A percentile compares a stretch with the other conserved stretches of the same genome.
phyloP scores from a whole-genome alignment of 2,329 filamentous ascomycete genomes.

The Hansfordia pulvinata region DNA sequence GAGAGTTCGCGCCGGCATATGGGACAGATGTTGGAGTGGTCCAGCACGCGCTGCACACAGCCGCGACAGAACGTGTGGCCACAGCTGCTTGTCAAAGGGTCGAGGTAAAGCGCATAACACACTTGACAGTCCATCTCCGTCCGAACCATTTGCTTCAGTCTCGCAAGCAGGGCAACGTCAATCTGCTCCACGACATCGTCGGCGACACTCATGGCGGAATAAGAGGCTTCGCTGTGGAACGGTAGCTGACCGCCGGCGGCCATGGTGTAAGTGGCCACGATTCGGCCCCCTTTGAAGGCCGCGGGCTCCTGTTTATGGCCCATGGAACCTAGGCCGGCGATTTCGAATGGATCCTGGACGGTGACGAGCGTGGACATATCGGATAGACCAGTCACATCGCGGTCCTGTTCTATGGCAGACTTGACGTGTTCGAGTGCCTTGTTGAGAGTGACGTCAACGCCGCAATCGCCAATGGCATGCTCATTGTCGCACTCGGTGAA shows the following conservation, averaged over 20 bases:
- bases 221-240: conserved; percentile 16
- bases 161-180: conserved; percentile 37
- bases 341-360: conserved; percentile 22
- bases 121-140: conserved; percentile 78
- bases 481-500: conserved; percentile 52
- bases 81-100: conserved; percentile 73
- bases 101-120: conserved; percentile 69
- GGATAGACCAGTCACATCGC: conserved; percentile 16
- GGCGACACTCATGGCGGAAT: conserved; percentile 13
- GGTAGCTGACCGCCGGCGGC: conserved; percentile 25
- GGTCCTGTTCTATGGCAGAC: conserved; percentile 31
- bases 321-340: conserved; percentile 24
- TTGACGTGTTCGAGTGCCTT: conserved; percentile 54
- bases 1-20: conserved; percentile 58
- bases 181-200: conserved; percentile 17
- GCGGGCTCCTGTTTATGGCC: no score
- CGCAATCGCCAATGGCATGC: conserved; percentile 67
- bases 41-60: conserved; percentile 63
- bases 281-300: conserved; percentile 39
- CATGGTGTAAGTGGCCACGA: conserved; percentile 54
- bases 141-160: conserved; percentile 46
- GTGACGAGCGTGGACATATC: conserved; percentile 25
- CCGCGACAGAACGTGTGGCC: conserved; percentile 81
- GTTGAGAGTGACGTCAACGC: conserved; percentile 59
- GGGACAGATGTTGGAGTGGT: conserved; percentile 68